Evolutionary conservation across 1,284 basidiomycete genomes (phyloP).

Genomic region (Marasmius tenuissimus): DNA sequence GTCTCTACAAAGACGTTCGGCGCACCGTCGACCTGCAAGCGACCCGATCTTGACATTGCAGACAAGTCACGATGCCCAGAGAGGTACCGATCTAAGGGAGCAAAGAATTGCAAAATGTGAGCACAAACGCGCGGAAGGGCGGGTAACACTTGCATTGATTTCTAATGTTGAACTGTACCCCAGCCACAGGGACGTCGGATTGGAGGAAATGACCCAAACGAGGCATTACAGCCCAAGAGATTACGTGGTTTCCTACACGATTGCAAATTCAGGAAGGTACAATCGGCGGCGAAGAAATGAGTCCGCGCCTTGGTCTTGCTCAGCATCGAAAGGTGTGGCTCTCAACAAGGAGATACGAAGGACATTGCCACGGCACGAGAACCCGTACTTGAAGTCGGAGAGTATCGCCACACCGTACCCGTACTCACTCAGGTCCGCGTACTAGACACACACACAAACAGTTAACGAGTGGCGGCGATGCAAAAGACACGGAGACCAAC

Average conservation of each 20-base stretch:
- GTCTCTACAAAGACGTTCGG: conserved; percentile 90
- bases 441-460: conserved; percentile 40
- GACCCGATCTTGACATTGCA: conserved; percentile 19
- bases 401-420: conserved; percentile 93
- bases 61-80: conserved; percentile 11
- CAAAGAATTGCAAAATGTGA: neutral
- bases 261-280: too few species aligned
- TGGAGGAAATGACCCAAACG: conserved; percentile 85
- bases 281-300: too few species aligned
- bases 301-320: conserved; percentile 80
- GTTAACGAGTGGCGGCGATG: neutral
- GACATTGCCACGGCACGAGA: conserved; percentile 79
- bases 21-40: conserved; percentile 68
- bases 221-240: conserved; percentile 88
- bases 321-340: conserved; percentile 89
- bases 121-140: neutral
- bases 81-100: conserved; percentile 19
- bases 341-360: conserved; percentile 88
- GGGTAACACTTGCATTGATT: conserved; percentile 52
- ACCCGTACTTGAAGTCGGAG: conserved; percentile 94
- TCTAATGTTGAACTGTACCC: conserved; percentile 86
- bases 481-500: conserved; percentile 19
- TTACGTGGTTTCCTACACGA: conserved; percentile 68
- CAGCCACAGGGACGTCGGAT: conserved; percentile 81
- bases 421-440: conserved; percentile 84